Percentiles rank a stretch among this genome's conserved stretches.
Evolutionary conservation across 208 protist genomes (phyloP).

Genomic region (Blechomonas ayalai): DNA sequence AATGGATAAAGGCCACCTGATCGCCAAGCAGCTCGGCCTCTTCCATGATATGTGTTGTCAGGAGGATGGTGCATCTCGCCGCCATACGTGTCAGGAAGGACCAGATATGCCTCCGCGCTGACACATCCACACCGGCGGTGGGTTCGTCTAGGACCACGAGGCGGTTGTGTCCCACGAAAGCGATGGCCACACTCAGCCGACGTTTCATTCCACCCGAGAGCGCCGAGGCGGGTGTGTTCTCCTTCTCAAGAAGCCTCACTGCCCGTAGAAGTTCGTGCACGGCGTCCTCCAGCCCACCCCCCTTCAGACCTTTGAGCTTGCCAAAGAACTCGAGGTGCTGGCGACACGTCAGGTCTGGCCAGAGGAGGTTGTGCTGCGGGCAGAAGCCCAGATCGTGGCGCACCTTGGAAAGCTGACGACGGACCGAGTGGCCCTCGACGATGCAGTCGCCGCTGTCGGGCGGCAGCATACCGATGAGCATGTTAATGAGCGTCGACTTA

Average conservation of each 20-base stretch:
- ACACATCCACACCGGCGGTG: slow-evolving; percentile 86
- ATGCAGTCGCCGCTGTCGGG: slow-evolving; percentile 12
- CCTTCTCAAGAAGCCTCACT: slow-evolving; percentile 18
- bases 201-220: slow-evolving; percentile 87
- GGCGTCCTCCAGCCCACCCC: neutral
- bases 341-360: slow-evolving; percentile 78
- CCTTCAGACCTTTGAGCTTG: slow-evolving; percentile 49
- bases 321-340: slow-evolving; percentile 89
- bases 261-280: slow-evolving; percentile 10
- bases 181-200: slow-evolving; percentile 79
- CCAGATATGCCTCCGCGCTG: slow-evolving; percentile 76
- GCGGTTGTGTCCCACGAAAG: slow-evolving; percentile 73
- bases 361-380: slow-evolving; percentile 96
- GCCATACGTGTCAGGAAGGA: slow-evolving; percentile 10
- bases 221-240: slow-evolving; percentile 8
- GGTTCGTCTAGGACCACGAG: slow-evolving; percentile 83
- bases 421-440: slow-evolving; percentile 21
- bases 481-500: slow-evolving; percentile 21
- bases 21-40: slow-evolving; percentile 88
- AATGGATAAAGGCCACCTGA: slow-evolving; percentile 79
- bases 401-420: slow-evolving; percentile 13
- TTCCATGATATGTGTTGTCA: slow-evolving; percentile 91
- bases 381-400: slow-evolving; percentile 86
- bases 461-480: slow-evolving; percentile 20
- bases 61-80: slow-evolving; percentile 34